A percentile compares a stretch with the other conserved stretches of the same genome.
Evolutionary conservation across 768 basidiomycete genomes (phyloP).

Genomic region (Cyclocybe aegerita): DNA sequence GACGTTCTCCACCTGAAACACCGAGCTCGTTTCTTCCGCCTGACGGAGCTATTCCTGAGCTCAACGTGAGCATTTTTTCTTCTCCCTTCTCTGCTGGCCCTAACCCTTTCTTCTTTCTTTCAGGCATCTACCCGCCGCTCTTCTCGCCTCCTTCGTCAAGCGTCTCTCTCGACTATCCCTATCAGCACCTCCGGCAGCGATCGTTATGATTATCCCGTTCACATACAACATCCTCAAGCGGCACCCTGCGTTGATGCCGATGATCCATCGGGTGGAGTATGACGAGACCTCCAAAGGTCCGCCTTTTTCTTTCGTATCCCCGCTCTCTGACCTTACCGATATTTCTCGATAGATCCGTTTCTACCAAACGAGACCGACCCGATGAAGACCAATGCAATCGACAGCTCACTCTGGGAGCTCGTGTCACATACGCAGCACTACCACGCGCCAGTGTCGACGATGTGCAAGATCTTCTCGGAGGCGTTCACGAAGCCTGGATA

Average conservation of each 20-base stretch:
- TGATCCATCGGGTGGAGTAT: constrained; percentile 75
- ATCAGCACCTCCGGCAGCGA: constrained; percentile 83
- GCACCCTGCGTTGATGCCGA: constrained; percentile 88
- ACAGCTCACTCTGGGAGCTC: constrained; percentile 94
- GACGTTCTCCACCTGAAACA: constrained; percentile 90
- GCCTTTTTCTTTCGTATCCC: not conserved
- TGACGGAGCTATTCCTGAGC: constrained; percentile 86
- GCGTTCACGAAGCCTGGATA: constrained; percentile 94
- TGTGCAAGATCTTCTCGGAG: constrained; percentile 84
- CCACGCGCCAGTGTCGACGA: constrained; percentile 80
- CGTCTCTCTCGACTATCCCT: constrained; percentile 84
- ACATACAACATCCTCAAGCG: constrained; percentile 91
- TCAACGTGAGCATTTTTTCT: constrained; percentile 67
- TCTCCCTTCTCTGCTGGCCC: not conserved
- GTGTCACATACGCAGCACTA: constrained; percentile 79
- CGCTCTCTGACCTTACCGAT: not conserved
- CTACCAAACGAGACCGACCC: constrained; percentile 67
- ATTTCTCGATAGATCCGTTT: constrained; percentile 57
- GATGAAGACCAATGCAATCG: constrained; percentile 71
- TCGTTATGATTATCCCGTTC: constrained; percentile 90
- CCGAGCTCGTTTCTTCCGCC: constrained; percentile 91
- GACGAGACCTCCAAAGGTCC: constrained; percentile 34
- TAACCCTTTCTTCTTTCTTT: not conserved
- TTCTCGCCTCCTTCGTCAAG: constrained; percentile 96
- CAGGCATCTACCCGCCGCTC: constrained; percentile 81